These are phyloP conservation scores for Phytophthora podocarpi DNA, from an alignment of 352 stramenopile species.

Conservation along the genomic window DNA sequence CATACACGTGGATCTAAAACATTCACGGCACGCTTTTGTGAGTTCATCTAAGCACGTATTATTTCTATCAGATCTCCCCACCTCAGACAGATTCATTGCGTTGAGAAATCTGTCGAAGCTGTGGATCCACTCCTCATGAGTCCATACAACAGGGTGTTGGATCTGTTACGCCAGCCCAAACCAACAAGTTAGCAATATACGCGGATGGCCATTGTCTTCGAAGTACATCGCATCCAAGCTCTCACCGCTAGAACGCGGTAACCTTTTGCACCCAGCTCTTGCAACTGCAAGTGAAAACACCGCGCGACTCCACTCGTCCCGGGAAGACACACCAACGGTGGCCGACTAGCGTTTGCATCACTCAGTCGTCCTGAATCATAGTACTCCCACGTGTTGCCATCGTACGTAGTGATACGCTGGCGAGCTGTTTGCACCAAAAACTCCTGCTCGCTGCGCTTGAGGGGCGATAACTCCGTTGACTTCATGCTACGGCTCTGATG, in stretches of 20 bases:
- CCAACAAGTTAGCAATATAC: not conserved
- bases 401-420: slow-evolving; percentile 78
- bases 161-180: slow-evolving; percentile 30
- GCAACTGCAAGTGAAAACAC: slow-evolving; percentile 67
- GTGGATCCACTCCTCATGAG: slow-evolving; percentile 83
- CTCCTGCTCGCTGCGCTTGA: slow-evolving; percentile 43
- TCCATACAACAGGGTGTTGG: slow-evolving; percentile 78
- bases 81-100: slow-evolving; percentile 53
- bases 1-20: slow-evolving; percentile 71
- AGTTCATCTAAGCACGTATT: no score
- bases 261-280: slow-evolving; percentile 54
- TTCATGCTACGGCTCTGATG: slow-evolving; percentile 26
- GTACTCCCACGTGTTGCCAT: slow-evolving; percentile 80
- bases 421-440: slow-evolving; percentile 69
- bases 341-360: slow-evolving; percentile 20
- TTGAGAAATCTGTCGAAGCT: slow-evolving; percentile 83
- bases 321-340: slow-evolving; percentile 69
- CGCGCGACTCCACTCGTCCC: slow-evolving; percentile 55
- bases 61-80: no score
- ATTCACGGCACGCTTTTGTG: not conserved
- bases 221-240: not conserved
- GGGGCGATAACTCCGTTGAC: slow-evolving; percentile 4
- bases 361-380: slow-evolving; percentile 65
- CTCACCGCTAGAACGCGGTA: slow-evolving; percentile 70
- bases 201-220: not conserved